A percentile compares a stretch with the other conserved stretches of the same genome.
phyloP scores from a whole-genome alignment of 345 rosid species.

The Bruguiera parviflora region DNA sequence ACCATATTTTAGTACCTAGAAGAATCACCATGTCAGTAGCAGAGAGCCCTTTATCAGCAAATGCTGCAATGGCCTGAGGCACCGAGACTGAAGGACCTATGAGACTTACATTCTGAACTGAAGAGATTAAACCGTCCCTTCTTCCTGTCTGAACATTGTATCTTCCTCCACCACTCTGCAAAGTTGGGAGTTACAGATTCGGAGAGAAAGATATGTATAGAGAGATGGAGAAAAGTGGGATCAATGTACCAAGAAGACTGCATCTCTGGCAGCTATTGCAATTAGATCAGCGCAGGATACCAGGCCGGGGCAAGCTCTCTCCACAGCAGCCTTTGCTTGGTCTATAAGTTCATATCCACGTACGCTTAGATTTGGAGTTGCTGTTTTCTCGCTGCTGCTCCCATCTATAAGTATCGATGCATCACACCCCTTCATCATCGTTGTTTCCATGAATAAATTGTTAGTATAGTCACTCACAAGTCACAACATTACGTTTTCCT shows the following conservation, averaged over 20 bases:
- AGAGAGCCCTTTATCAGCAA: conserved; percentile 35
- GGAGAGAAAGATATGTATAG: background rate
- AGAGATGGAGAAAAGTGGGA: background rate
- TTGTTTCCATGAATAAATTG: conserved; percentile 1
- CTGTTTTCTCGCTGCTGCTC: conserved; percentile 35
- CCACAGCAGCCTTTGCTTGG: conserved; percentile 40
- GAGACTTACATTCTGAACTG: conserved; percentile 35
- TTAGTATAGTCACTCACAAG: background rate
- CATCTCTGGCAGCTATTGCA: conserved; percentile 54
- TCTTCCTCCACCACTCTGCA: conserved; percentile 43
- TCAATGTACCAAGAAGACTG: conserved; percentile 40
- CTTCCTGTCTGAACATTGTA: conserved; percentile 61
- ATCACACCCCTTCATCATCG: conserved; percentile 53
- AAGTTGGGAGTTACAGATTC: background rate
- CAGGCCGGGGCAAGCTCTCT: conserved; percentile 28
- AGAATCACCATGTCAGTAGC: conserved; percentile 52
- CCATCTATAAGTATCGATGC: conserved; percentile 54
- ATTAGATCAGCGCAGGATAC: conserved; percentile 62
- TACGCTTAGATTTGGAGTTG: conserved; percentile 42
- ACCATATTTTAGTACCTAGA: conserved; percentile 35
- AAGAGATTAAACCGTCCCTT: conserved; percentile 51
- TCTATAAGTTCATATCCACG: conserved; percentile 51
- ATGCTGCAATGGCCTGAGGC: conserved; percentile 37
- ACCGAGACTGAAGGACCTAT: conserved; percentile 48
- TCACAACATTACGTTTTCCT: background rate